These are phyloP conservation scores for Rhodofomes roseus DNA, from an alignment of 1,284 basidiomycete species.

Conservation along the genomic window DNA sequence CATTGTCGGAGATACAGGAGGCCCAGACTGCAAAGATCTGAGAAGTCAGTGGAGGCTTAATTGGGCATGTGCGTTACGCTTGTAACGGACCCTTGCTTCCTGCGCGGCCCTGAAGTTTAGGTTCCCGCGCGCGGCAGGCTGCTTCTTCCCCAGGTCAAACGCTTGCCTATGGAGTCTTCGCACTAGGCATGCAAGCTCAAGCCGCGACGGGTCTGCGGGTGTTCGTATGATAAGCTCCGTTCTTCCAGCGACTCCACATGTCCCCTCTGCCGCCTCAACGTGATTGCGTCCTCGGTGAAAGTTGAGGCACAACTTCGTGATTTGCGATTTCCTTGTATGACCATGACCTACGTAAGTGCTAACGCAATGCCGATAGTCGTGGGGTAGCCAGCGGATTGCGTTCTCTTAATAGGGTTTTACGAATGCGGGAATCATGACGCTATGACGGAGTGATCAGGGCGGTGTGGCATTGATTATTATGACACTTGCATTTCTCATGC, in stretches of 20 bases:
- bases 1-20: constrained; percentile 18
- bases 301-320: neutral
- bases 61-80: constrained; percentile 13
- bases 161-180: neutral
- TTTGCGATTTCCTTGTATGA: neutral
- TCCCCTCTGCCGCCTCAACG: neutral
- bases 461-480: neutral
- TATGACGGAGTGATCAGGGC: neutral
- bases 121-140: constrained; percentile 10
- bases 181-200: no score
- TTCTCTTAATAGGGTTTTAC: neutral
- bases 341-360: neutral
- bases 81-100: constrained; percentile 15
- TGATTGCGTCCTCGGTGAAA: neutral
- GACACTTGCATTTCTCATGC: neutral
- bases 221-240: neutral
- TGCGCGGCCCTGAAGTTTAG: constrained; percentile 14
- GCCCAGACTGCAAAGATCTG: constrained; percentile 18
- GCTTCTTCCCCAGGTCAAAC: neutral
- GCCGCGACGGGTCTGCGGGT: neutral
- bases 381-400: neutral
- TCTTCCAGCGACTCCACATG: neutral
- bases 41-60: constrained; percentile 15
- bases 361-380: constrained; percentile 1
- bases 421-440: neutral